Evolutionary conservation across 257 asterid genomes (phyloP).

Genomic region (Nicotiana undulata): DNA sequence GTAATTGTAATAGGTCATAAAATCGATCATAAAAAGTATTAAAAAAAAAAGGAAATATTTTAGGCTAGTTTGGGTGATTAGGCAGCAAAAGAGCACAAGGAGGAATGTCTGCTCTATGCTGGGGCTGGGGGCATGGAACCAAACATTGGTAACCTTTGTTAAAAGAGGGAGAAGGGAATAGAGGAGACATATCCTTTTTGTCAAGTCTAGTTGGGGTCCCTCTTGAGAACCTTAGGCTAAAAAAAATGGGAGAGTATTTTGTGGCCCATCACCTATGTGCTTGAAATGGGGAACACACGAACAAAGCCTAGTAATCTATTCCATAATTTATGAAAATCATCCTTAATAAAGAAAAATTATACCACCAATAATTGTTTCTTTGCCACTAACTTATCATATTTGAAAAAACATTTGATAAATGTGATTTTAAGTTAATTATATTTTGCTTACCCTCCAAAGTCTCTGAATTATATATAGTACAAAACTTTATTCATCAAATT

Average conservation of each 20-base stretch:
- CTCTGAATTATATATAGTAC: background rate
- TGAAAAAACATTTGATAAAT: background rate
- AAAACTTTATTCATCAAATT: background rate
- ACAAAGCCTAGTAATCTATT: slow-evolving; percentile 24
- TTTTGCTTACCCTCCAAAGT: background rate
- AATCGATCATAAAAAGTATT: background rate
- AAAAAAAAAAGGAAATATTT: background rate
- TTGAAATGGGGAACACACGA: slow-evolving; percentile 40
- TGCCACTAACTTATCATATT: background rate
- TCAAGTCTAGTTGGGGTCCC: background rate
- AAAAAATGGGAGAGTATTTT: background rate
- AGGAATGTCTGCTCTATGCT: slow-evolving; percentile 28
- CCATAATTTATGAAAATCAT: slow-evolving; percentile 12
- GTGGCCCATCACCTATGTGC: slow-evolving; percentile 35
- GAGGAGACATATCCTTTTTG: slow-evolving; percentile 43
- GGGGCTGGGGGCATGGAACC: slow-evolving; percentile 28
- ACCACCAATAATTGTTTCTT: background rate
- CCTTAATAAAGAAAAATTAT: slow-evolving; percentile 11
- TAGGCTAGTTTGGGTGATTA: background rate
- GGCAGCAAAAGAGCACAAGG: slow-evolving; percentile 8
- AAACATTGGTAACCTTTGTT: slow-evolving; percentile 24
- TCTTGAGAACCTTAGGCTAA: background rate
- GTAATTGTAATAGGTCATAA: background rate
- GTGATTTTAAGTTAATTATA: background rate
- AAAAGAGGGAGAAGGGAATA: slow-evolving; percentile 23